Percentiles rank a stretch among this genome's conserved stretches.
These are phyloP conservation scores for Sanghuangporus baumii DNA, from an alignment of 1,284 basidiomycete species.

Conservation along the genomic window DNA sequence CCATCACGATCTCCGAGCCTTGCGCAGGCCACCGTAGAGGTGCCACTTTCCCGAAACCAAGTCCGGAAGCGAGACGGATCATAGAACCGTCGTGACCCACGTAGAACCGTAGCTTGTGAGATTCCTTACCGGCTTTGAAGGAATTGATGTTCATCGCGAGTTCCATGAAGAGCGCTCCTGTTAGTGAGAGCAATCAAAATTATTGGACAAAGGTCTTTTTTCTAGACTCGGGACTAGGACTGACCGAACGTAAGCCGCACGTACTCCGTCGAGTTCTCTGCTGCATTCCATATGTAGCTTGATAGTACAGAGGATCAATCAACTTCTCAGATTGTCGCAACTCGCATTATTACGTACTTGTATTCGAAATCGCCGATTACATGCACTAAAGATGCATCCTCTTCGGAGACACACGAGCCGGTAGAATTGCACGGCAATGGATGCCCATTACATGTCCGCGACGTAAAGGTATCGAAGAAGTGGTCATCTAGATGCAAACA, in stretches of 20 bases:
- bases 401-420: conserved; percentile 37
- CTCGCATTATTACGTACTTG: conserved; percentile 29
- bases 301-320: background rate
- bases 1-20: conserved; percentile 46
- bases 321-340: background rate
- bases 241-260: conserved; percentile 44
- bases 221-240: conserved; percentile 5
- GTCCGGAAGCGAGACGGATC: conserved; percentile 42
- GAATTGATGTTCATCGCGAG: conserved; percentile 28
- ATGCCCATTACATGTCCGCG: conserved; percentile 44
- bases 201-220: background rate
- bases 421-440: conserved; percentile 43
- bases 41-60: conserved; percentile 35
- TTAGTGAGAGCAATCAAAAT: background rate
- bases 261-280: conserved; percentile 38
- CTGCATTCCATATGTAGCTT: conserved; percentile 49
- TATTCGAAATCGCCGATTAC: conserved; percentile 43
- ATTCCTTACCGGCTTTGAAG: conserved; percentile 33
- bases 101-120: conserved; percentile 37
- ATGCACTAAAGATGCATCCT: conserved; percentile 40
- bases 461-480: conserved; percentile 46
- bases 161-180: conserved; percentile 35
- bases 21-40: conserved; percentile 45
- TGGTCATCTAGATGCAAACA: conserved; percentile 30
- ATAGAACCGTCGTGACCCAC: conserved; percentile 49